A percentile compares a stretch with the other conserved stretches of the same genome.
phyloP scores from a whole-genome alignment of 2,329 filamentous ascomycete genomes.

The Pestalotiopsis sp. region DNA sequence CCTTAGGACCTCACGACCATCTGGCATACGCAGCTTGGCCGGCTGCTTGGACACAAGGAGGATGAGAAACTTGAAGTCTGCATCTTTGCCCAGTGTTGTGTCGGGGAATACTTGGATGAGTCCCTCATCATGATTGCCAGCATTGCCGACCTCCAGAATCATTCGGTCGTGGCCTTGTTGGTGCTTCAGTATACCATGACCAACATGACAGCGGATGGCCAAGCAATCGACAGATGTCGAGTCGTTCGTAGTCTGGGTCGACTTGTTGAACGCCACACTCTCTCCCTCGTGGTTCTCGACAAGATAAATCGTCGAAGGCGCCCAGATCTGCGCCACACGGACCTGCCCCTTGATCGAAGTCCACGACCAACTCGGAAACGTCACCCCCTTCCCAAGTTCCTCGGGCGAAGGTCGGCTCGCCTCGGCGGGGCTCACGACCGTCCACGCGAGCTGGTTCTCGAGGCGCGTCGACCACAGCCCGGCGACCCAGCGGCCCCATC shows the following conservation, averaged over 20 bases:
- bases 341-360: conserved; percentile 4
- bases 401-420: background rate
- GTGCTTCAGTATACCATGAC: background rate
- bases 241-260: background rate
- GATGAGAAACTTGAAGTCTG: background rate
- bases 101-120: background rate
- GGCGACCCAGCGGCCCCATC: conserved; percentile 10
- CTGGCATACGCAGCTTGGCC: background rate
- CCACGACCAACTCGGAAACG: conserved; percentile 13
- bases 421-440: background rate
- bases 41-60: background rate
- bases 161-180: background rate
- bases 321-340: conserved; percentile 16
- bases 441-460: conserved; percentile 23
- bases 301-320: background rate
- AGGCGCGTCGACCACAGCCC: conserved; percentile 21
- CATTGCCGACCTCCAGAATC: background rate
- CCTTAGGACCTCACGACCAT: background rate
- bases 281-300: background rate
- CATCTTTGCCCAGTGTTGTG: background rate
- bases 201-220: background rate
- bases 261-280: background rate
- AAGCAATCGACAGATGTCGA: background rate
- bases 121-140: background rate
- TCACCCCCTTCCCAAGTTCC: background rate